Evolutionary conservation across 805 yeast genomes (phyloP).

Genomic region (Sugiyamaella floridensis): DNA sequence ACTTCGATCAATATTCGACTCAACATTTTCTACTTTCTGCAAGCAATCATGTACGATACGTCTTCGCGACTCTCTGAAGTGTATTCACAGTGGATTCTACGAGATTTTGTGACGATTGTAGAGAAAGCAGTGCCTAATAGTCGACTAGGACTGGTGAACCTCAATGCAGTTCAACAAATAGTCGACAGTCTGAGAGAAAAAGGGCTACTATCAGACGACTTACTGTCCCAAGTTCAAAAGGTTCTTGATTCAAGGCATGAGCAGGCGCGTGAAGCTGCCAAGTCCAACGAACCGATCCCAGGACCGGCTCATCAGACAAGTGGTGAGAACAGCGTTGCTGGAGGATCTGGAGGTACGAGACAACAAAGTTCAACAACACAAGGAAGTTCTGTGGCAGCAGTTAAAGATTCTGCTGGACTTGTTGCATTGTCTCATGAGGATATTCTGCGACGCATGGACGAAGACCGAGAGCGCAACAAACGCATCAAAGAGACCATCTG

Average conservation of each 20-base stretch:
- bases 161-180: conserved; percentile 11
- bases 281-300: neutral
- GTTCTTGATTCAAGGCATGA: neutral
- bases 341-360: neutral
- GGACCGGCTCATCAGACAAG: neutral
- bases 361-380: conserved; percentile 4
- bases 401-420: neutral
- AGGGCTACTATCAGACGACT: neutral
- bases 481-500: conserved; percentile 74
- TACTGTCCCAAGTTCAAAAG: neutral
- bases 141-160: conserved; percentile 14
- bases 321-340: neutral
- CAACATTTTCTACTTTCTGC: conserved; percentile 63
- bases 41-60: conserved; percentile 39
- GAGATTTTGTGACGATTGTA: conserved; percentile 26
- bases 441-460: conserved; percentile 76
- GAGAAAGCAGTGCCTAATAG: conserved; percentile 21
- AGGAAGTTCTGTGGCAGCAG: neutral
- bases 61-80: neutral
- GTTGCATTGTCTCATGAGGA: conserved; percentile 39
- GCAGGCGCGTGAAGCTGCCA: neutral
- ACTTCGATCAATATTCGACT: conserved; percentile 48
- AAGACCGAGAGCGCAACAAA: conserved; percentile 82
- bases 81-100: conserved; percentile 20
- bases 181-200: conserved; percentile 7